Base-by-base conservation (phyloP, 1,284 basidiomycete genomes). In the Butyriboletus appendiculatus region DNA sequence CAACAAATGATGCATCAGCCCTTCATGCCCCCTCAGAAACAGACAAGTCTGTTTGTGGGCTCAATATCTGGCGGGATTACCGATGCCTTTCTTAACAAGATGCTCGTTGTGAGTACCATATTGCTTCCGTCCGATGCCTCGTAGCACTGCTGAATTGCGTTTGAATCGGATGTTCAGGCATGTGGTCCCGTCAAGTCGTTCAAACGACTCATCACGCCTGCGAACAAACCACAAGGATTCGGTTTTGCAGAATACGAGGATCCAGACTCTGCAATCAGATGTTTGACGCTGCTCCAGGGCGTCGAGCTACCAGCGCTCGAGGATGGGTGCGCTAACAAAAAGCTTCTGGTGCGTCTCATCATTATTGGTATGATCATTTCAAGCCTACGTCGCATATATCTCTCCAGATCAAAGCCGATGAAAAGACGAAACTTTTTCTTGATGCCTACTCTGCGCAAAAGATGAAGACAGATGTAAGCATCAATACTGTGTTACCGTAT, bases 171-270 rank as follows among this genome's bases (percentile, higher is more conserved):
- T 30, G 24, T 26, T 15, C 55, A 94, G 92, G 86, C 94, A 24
- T 98, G 95, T 68, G 96, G 96, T 22, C 82, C 86, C 3, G 77
- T 97, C 49, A 85, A 86, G 55, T 91, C 90, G 5, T 90, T 97
- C 73, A 98, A 96, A 65, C 86, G 94, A 10, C 85, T 96, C 14
- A 90, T 91, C 42, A 94, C 91, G 0, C 90, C 92, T 8, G 88
- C 87, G 12, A 93, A 93, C 59, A 94, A 95, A 70, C 93, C 93
- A 4, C 94, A 96, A 74, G 93, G 93, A 3, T 98, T 98, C 66
- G 96, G 94, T 4, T 98, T 98, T 70, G 94, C 94, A 37, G 90
- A 94, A 67, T 97, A 85, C 65, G 90, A 94, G 67, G 92, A 93
- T 54, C 91, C 94, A 18, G 92, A 95, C 66, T 85, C 89, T 58